Conservation (phyloP, 2,329 filamentous ascomycete genomes). For the Botryotinia calthae region DNA sequence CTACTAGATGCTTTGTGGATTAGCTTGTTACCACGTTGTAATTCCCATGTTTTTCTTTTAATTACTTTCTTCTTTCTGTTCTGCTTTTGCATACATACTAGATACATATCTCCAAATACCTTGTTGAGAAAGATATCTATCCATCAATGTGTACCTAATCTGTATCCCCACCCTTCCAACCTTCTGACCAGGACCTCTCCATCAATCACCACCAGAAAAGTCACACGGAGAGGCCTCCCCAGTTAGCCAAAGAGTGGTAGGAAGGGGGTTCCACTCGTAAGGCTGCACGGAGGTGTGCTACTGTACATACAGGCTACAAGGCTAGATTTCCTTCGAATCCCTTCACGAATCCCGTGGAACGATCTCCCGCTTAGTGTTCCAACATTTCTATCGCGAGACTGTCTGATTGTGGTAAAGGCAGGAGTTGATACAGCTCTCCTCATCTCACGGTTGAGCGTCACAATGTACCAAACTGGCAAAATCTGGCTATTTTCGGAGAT, state of each 20-base stretch:
- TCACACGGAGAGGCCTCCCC: not conserved
- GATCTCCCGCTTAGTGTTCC: constrained; percentile 18
- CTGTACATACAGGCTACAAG: constrained; percentile 12
- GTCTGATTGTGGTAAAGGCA: constrained; percentile 17
- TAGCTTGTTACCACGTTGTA: not conserved
- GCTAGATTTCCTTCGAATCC: constrained; percentile 15
- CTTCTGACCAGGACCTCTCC: constrained; percentile 13
- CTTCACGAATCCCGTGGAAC: constrained; percentile 14
- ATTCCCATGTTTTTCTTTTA: not conserved
- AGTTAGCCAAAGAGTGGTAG: not conserved
- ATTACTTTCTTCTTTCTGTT: not conserved
- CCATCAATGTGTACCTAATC: not conserved
- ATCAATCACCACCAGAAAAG: constrained; percentile 9
- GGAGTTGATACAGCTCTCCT: constrained; percentile 21
- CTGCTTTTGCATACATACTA: not conserved
- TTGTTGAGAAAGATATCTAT: not conserved
- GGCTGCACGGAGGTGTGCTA: constrained; percentile 19
- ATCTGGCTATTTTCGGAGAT: not conserved
- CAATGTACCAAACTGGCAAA: constrained; percentile 6
- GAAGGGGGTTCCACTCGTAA: constrained; percentile 22
- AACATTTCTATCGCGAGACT: not conserved
- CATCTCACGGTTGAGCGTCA: not conserved
- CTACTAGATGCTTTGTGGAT: constrained; percentile 10
- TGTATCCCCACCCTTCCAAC: constrained; percentile 7
- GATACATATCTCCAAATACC: not conserved